Evolutionary conservation across 163 green algal genomes (phyloP).

Genomic region (Scenedesmus sp.): DNA sequence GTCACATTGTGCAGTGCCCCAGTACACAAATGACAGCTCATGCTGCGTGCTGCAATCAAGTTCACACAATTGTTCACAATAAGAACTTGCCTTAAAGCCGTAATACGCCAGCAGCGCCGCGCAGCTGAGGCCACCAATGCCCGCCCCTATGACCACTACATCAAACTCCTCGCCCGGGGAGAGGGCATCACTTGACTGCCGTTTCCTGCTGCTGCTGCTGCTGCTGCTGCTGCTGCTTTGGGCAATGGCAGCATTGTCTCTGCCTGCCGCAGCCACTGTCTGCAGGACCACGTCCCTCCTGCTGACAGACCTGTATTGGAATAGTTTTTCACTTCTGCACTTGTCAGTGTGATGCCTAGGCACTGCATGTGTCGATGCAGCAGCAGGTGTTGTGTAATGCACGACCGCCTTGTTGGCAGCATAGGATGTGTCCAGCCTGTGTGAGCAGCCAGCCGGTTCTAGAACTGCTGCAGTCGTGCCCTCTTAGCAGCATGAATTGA

Average conservation of each 20-base stretch:
- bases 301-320: not conserved
- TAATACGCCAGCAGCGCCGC: slow-evolving; percentile 77
- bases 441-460: not conserved
- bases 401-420: not conserved
- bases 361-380: not conserved
- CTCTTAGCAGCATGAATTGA: no score
- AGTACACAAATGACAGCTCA: no score
- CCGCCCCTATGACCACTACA: slow-evolving; percentile 86
- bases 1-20: no score
- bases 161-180: slow-evolving; percentile 66
- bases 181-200: not conserved
- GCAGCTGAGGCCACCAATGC: slow-evolving; percentile 87
- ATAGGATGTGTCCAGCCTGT: not conserved
- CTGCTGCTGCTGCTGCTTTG: slow-evolving; percentile 2
- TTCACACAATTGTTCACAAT: not conserved
- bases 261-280: not conserved
- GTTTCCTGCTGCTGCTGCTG: not conserved
- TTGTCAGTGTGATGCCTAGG: not conserved
- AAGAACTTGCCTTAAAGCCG: slow-evolving; percentile 57
- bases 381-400: not conserved
- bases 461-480: not conserved
- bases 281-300: not conserved
- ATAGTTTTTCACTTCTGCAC: not conserved
- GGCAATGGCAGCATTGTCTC: not conserved
- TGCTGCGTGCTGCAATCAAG: not conserved